Evolutionary conservation across 129 eudicot genomes (phyloP), one percentile per base, ranked within the genome.

Genomic region (Flaveria robusta): DNA sequence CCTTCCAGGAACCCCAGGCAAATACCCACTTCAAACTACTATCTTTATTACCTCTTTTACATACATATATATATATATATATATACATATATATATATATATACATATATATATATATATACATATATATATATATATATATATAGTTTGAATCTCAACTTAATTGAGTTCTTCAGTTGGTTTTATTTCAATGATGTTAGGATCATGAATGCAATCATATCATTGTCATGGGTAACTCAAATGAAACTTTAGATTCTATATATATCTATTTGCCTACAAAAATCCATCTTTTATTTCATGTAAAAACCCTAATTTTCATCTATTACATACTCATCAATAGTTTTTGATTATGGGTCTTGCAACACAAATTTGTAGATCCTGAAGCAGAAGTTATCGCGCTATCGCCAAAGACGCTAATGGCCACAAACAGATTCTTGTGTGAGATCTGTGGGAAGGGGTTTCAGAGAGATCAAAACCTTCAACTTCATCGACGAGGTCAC

Each of bases 371-470:
- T 72, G 34, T 82, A 93, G 98, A 93, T 88, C 98, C 98, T 58
- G 96, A 94, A 70, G 98, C 97, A 0, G 98, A 94, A 74, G 97
- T 94, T 16, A 85, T 94, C 60, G 93, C 98, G 37, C 74, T 94
- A 54, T 94, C 98, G 0, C 98, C 98, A 3, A 91, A 91, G 80
- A 94, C 98, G 24, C 91, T 94, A 37, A 94, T 94, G 97, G 93
- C 98, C 1, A 94, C 98, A 52, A 94, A 94, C 82, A 83, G 98
- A 86, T 94, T 94, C 78, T 63, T 91, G 73, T 94, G 98, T 69
- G 98, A 94, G 81, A 91, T 90, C 62, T 94, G 98, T 71, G 98
- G 97, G 18, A 94, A 94, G 81, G 98, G 98, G 26, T 94, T 94
- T 58, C 98, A 91, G 77, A 87, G 98, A 71, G 98, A 94, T 81